A percentile compares a stretch with the other conserved stretches of the same genome.
phyloP scores from a whole-genome alignment of 1,284 basidiomycete species.

The Melanopsichium pennsylvanicum region DNA sequence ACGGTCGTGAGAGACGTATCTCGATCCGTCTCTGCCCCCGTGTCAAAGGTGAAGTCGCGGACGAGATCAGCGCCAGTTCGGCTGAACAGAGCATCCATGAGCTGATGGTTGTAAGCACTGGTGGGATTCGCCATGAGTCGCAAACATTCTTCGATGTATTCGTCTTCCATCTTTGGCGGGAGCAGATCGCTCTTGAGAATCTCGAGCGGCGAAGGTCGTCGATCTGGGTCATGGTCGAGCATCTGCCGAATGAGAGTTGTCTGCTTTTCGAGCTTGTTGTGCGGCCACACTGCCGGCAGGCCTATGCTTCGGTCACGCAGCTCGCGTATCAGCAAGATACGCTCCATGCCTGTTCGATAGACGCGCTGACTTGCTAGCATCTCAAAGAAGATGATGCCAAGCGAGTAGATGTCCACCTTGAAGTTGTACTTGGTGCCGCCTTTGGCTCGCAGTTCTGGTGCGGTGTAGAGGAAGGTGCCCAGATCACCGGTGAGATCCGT shows the following conservation, averaged over 20 bases:
- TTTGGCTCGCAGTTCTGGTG: constrained; percentile 71
- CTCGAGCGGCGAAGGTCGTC: constrained; percentile 83
- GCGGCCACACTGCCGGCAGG: constrained; percentile 78
- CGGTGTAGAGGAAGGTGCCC: constrained; percentile 90
- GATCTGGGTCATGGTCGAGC: constrained; percentile 82
- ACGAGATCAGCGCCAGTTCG: constrained; percentile 72
- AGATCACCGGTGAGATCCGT: constrained; percentile 73
- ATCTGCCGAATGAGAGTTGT: constrained; percentile 78
- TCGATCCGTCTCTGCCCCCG: constrained; percentile 74
- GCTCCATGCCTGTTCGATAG: constrained; percentile 86
- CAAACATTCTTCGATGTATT: constrained; percentile 82
- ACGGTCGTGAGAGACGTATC: constrained; percentile 78
- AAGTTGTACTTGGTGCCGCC: constrained; percentile 73
- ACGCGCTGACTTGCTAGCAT: constrained; percentile 77
- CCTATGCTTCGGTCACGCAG: constrained; percentile 76
- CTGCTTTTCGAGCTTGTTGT: constrained; percentile 69
- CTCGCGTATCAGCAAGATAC: constrained; percentile 81
- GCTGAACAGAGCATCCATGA: constrained; percentile 49
- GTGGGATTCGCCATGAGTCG: constrained; percentile 75
- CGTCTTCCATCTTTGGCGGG: constrained; percentile 79
- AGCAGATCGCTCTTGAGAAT: constrained; percentile 81
- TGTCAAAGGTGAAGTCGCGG: constrained; percentile 81
- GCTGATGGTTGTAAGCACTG: constrained; percentile 54
- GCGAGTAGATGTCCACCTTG: constrained; percentile 94
- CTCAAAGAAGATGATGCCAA: constrained; percentile 94